Percentiles rank a stretch among this genome's conserved stretches.
Conservation (phyloP, 202 grass and related monocot genomes). For the Eragrostis tef region DNA sequence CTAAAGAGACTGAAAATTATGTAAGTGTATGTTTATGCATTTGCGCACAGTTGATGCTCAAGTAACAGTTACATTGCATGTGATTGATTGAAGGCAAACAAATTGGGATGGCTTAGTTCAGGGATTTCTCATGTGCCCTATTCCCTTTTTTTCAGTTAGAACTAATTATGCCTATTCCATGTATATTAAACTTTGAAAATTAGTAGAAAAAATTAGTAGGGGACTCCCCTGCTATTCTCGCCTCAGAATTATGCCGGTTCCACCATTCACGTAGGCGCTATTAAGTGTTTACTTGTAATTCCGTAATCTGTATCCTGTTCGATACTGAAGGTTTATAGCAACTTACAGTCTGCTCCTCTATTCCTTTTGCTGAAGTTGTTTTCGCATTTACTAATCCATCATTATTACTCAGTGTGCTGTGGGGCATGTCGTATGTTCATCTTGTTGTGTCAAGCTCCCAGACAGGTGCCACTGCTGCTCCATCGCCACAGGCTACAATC, state of each 20-base stretch:
- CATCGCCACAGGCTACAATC: not conserved
- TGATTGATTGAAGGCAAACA: not conserved
- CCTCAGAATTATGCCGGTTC: not conserved
- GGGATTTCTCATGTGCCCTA: not conserved
- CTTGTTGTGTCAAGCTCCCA: not conserved
- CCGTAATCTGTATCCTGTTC: not conserved
- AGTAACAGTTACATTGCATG: not conserved
- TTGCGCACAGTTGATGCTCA: not conserved
- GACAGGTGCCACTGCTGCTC: slow-evolving; percentile 27
- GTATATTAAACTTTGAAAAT: too few species aligned
- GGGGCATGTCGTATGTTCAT: slow-evolving; percentile 19
- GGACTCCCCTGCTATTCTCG: too few species aligned
- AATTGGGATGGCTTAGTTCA: not conserved
- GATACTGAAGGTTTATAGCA: not conserved
- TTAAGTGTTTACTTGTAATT: not conserved
- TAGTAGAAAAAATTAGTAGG: too few species aligned
- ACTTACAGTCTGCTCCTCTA: not conserved
- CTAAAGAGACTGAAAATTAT: not conserved
- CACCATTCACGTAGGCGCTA: not conserved
- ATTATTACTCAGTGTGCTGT: slow-evolving; percentile 17
- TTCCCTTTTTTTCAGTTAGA: not conserved
- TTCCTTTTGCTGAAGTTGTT: not conserved
- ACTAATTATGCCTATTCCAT: not conserved
- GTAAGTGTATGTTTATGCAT: not conserved
- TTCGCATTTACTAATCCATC: not conserved